Evolutionary conservation across 2,329 filamentous ascomycete species (phyloP).

Genomic region (Magnaporthales sp.): DNA sequence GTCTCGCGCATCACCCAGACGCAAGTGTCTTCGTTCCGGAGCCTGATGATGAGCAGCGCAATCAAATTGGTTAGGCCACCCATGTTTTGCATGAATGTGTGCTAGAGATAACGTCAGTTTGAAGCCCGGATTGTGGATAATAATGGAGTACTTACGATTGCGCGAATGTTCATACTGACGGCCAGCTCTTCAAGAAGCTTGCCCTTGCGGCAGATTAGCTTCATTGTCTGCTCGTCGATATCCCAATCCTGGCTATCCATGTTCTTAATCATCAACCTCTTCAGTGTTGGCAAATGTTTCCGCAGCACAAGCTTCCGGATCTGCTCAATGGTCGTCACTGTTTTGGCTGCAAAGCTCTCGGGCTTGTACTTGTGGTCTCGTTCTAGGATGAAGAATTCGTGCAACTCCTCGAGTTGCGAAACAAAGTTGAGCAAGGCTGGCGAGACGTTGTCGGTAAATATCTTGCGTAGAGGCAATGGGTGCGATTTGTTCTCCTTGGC

Average conservation of each 20-base stretch:
- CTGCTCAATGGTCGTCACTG: conserved; percentile 42
- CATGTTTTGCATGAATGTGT: conserved; percentile 47
- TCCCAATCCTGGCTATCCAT: conserved; percentile 46
- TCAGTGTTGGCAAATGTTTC: conserved; percentile 46
- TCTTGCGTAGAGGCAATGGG: conserved; percentile 44
- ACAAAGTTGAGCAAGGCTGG: conserved; percentile 43
- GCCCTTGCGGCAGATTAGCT: conserved; percentile 43
- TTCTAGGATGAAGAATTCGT: conserved; percentile 54
- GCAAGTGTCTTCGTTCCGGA: conserved; percentile 48
- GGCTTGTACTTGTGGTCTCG: conserved; percentile 40
- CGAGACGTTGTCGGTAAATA: conserved; percentile 57
- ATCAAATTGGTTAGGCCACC: conserved; percentile 42
- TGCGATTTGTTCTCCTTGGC: conserved; percentile 41
- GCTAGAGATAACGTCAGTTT: conserved; percentile 26
- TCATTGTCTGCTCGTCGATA: conserved; percentile 42
- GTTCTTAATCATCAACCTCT: conserved; percentile 52
- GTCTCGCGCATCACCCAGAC: conserved; percentile 48
- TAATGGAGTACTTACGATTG: conserved; percentile 36
- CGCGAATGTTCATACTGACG: conserved; percentile 41
- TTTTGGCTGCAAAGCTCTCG: conserved; percentile 42
- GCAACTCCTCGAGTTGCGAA: conserved; percentile 40
- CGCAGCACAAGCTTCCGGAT: conserved; percentile 48
- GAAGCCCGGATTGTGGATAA: not conserved
- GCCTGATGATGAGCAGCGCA: conserved; percentile 45
- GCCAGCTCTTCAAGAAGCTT: conserved; percentile 45